Evolutionary conservation across 805 yeast species (phyloP).

Genomic region (Candida sphagnicola): DNA sequence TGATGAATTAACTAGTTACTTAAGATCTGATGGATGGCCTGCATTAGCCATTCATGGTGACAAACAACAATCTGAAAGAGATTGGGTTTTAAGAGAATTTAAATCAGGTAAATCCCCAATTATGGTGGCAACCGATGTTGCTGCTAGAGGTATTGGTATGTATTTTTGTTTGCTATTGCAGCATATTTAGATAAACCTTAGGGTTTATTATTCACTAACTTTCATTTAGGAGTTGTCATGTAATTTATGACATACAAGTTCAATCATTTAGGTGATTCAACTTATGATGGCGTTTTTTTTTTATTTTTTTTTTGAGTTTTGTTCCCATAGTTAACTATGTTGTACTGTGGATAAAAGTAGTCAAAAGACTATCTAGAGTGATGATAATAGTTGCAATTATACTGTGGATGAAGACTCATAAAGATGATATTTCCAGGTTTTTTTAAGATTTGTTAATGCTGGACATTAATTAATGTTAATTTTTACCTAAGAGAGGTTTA

Average conservation of each 20-base stretch:
- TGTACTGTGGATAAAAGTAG: not conserved
- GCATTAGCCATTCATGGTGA: slow-evolving; percentile 99
- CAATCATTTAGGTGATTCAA: slow-evolving; percentile 1
- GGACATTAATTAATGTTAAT: slow-evolving; percentile 3
- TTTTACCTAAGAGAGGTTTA: slow-evolving; percentile 4
- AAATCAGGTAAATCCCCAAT: slow-evolving; percentile 89
- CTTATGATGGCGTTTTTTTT: slow-evolving; percentile 3
- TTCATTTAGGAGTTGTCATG: slow-evolving; percentile 5
- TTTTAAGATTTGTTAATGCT: not conserved
- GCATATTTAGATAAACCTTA: not conserved
- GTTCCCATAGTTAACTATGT: not conserved
- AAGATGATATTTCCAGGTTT: not conserved
- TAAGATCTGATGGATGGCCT: slow-evolving; percentile 98
- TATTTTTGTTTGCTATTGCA: slow-evolving; percentile 21
- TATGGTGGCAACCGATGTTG: slow-evolving; percentile 99
- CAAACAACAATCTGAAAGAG: slow-evolving; percentile 96
- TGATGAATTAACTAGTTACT: slow-evolving; percentile 87
- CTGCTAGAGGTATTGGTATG: slow-evolving; percentile 99
- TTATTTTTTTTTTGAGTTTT: not conserved
- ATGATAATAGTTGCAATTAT: not conserved
- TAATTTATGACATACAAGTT: slow-evolving; percentile 2
- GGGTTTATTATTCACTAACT: slow-evolving; percentile 5
- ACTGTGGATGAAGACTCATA: not conserved
- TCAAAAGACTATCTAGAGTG: too few relatives aligned
- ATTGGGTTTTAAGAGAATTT: slow-evolving; percentile 95